Percentiles rank a stretch among this genome's conserved stretches.
Evolutionary conservation across 2,329 filamentous ascomycete species (phyloP).

Genomic region (Neofusicoccum laricinum): DNA sequence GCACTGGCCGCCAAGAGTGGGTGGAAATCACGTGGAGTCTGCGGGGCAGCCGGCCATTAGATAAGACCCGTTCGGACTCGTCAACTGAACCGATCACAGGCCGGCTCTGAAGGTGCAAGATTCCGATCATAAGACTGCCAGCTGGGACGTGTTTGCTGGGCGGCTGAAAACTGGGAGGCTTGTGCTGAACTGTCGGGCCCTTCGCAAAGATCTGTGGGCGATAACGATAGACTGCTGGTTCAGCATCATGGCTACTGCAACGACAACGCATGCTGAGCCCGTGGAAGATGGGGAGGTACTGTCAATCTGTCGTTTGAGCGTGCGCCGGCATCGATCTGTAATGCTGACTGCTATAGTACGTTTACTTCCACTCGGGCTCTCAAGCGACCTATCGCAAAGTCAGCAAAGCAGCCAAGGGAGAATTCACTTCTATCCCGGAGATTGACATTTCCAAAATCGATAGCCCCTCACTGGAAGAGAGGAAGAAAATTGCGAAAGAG

Average conservation of each 20-base stretch:
- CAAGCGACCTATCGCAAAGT: slow-evolving; percentile 7
- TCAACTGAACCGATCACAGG: neutral
- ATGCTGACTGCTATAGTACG: neutral
- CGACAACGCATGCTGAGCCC: neutral
- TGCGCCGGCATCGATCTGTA: neutral
- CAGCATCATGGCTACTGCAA: neutral
- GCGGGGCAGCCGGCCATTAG: neutral
- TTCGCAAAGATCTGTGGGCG: neutral
- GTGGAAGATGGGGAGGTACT: slow-evolving; percentile 1
- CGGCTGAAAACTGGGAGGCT: neutral
- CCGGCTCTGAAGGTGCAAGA: neutral
- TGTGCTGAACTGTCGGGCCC: neutral
- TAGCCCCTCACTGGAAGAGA: neutral
- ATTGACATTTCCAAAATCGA: slow-evolving; percentile 11
- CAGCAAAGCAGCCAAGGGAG: slow-evolving; percentile 3
- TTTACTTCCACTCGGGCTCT: slow-evolving; percentile 12
- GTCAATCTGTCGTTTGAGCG: no score
- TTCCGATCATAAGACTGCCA: neutral
- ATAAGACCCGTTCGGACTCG: neutral
- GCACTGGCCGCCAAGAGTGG: slow-evolving; percentile 3
- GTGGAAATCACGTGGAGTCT: neutral
- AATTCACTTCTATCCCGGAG: slow-evolving; percentile 3
- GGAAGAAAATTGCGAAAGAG: neutral
- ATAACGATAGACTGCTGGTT: neutral
- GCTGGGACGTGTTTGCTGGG: neutral